Conservation (phyloP, 345 rosid genomes). For the Sisymbrium irio region DNA sequence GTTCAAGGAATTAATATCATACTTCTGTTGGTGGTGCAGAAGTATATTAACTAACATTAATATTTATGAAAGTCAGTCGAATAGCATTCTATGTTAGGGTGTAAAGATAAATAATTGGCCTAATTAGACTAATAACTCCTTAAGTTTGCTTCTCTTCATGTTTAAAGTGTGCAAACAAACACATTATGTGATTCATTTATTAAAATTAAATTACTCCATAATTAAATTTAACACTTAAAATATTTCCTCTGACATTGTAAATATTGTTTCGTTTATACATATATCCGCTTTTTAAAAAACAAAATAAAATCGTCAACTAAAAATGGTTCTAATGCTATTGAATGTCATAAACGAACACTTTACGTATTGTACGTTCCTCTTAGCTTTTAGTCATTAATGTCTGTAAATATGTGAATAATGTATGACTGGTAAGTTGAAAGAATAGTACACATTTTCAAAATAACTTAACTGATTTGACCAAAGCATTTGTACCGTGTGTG, state of each 20-base stretch:
- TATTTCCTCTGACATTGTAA: neutral
- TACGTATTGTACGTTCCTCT: no score
- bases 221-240: neutral
- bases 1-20: neutral
- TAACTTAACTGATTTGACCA: constrained; percentile 36
- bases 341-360: no score
- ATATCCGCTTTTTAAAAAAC: no score
- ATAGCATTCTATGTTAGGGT: neutral
- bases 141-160: neutral
- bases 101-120: neutral
- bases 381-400: neutral
- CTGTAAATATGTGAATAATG: neutral
- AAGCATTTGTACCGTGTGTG: constrained; percentile 17
- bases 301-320: no score
- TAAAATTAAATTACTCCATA: neutral
- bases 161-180: neutral
- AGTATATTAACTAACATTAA: neutral
- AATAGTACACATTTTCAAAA: constrained; percentile 16
- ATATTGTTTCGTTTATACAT: neutral
- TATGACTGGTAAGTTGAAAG: constrained; percentile 6
- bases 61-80: neutral
- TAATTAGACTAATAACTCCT: neutral
- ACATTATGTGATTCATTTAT: neutral
- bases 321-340: neutral
- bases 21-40: neutral